Base-by-base conservation (phyloP, 2,329 filamentous ascomycete species). In the Ceratocystis variospora region DNA sequence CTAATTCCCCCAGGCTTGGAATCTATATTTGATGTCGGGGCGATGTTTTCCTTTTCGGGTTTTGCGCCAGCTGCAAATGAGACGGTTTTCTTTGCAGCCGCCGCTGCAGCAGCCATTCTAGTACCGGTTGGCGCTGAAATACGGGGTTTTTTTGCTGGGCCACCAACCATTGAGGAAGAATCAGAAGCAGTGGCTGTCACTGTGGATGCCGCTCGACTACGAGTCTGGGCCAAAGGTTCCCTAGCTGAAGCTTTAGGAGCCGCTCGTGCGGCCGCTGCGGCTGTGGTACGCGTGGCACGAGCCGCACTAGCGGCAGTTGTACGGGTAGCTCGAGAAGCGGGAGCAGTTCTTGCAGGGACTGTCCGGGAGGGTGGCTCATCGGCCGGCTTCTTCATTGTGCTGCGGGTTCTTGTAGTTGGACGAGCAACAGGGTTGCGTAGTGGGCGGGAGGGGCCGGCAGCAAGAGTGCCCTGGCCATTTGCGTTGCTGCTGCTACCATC, bases 11-110 rank as follows among this genome's bases (percentile, higher is more conserved):
- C 61, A 3, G 70, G 71, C 71, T 79, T 79, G 33, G 71, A 69
- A 66, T 75, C 76, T 1, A 31, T 53, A 22, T 53, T 48, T 17
- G 65, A 65, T 2, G 73, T 70, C 15, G 81, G 82, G 22, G 77
- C 72, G 46, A 83, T 74, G 69, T 87, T 87, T 72, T 87, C 84
- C 74, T 87, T 87, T 72, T 85, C 83, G 2, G 82, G 81, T 70
- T 83, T 82, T n/a, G 62, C 45, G 3, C 25, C 45, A 3, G 45
- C 57, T 71, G 85, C 79, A 72, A 87, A 87, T 67, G 81, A 84
- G 71, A 87, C 84, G 2, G 77, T 79, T 76, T 86, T 87, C 76
- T 82, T 85, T 44, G 77, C 73, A 4, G 77, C 75, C 19, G 80
- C 73, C 73, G 74, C 66, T 68, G 75, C 61, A 8, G 53, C 62